phyloP scores from a whole-genome alignment of 1,284 basidiomycete species.

The Cutaneotrichosporon cutaneum region DNA sequence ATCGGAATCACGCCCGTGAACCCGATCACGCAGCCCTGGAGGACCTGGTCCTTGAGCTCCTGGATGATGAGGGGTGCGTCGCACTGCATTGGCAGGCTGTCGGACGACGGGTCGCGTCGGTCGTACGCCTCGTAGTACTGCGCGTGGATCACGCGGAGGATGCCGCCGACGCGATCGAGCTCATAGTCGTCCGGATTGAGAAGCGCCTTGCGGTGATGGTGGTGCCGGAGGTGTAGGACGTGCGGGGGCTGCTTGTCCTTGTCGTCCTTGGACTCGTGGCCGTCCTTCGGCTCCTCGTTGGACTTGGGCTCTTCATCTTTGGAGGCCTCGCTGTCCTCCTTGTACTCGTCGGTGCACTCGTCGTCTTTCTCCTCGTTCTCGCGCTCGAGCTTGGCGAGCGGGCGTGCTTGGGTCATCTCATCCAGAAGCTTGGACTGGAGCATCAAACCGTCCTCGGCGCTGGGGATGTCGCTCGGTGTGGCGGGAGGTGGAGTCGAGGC shows the following conservation, averaged over 20 bases:
- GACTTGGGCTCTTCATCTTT: slow-evolving; percentile 16
- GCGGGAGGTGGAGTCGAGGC: slow-evolving; percentile 20
- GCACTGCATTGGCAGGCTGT: slow-evolving; percentile 27
- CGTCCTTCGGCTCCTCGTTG: not conserved
- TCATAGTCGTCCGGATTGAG: slow-evolving; percentile 87
- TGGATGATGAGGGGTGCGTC: slow-evolving; percentile 60
- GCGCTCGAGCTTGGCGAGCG: slow-evolving; percentile 83
- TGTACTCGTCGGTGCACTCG: slow-evolving; percentile 7
- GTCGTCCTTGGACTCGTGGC: not conserved
- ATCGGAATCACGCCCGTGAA: slow-evolving; percentile 94
- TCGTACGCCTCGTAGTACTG: slow-evolving; percentile 63
- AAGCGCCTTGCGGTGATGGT: slow-evolving; percentile 56
- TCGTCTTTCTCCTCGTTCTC: slow-evolving; percentile 57
- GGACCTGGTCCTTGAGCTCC: slow-evolving; percentile 68
- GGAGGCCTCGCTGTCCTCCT: not conserved
- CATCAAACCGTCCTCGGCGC: slow-evolving; percentile 31
- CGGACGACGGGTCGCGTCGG: slow-evolving; percentile 13
- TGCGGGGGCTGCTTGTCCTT: not conserved
- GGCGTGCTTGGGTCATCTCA: slow-evolving; percentile 79
- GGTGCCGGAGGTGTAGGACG: slow-evolving; percentile 13
- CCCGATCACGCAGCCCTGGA: slow-evolving; percentile 74
- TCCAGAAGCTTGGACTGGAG: slow-evolving; percentile 66
- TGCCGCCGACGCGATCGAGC: slow-evolving; percentile 67
- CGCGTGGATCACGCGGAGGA: slow-evolving; percentile 72
- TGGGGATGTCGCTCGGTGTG: slow-evolving; percentile 26